phyloP scores from a whole-genome alignment of 345 rosid genomes.

The Arabis alpina region DNA sequence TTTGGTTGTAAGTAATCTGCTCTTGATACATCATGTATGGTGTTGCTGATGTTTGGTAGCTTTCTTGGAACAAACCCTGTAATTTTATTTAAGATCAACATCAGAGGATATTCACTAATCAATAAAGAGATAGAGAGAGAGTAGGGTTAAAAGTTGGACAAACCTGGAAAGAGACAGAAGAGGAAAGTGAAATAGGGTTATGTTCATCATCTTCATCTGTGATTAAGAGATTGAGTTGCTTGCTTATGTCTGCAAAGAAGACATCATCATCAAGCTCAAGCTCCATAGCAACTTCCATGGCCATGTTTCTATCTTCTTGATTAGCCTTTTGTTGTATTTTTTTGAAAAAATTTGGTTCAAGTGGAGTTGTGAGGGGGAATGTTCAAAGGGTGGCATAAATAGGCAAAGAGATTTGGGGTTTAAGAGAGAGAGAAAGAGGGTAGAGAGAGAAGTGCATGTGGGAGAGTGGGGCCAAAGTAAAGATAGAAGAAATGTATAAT shows the following conservation, averaged over 20 bases:
- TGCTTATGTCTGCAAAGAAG: slow-evolving; percentile 88
- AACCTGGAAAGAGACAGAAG: slow-evolving; percentile 84
- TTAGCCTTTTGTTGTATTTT: slow-evolving; percentile 15
- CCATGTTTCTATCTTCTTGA: slow-evolving; percentile 3
- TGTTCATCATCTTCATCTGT: slow-evolving; percentile 84
- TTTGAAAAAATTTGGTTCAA: not conserved
- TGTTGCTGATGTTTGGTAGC: slow-evolving; percentile 48
- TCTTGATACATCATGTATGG: slow-evolving; percentile 50
- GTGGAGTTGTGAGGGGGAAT: slow-evolving; percentile 42
- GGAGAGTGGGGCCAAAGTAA: slow-evolving; percentile 43
- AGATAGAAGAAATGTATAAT: slow-evolving; percentile 27
- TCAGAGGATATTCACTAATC: slow-evolving; percentile 7
- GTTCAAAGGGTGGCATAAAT: slow-evolving; percentile 39
- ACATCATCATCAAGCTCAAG: slow-evolving; percentile 90
- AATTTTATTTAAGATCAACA: slow-evolving; percentile 15
- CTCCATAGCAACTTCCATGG: slow-evolving; percentile 51
- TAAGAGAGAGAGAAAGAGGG: slow-evolving; percentile 9
- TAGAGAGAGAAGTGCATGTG: slow-evolving; percentile 40
- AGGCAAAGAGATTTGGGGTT: slow-evolving; percentile 27
- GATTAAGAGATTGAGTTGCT: slow-evolving; percentile 85
- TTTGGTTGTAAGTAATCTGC: slow-evolving; percentile 45
- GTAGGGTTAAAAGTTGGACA: not conserved
- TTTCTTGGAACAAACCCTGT: slow-evolving; percentile 60
- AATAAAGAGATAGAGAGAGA: not conserved
- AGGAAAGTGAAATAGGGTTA: slow-evolving; percentile 51